A percentile compares a stretch with the other conserved stretches of the same genome.
phyloP scores from a whole-genome alignment of 1,284 basidiomycete genomes.

The Ceratobasidium sp. region DNA sequence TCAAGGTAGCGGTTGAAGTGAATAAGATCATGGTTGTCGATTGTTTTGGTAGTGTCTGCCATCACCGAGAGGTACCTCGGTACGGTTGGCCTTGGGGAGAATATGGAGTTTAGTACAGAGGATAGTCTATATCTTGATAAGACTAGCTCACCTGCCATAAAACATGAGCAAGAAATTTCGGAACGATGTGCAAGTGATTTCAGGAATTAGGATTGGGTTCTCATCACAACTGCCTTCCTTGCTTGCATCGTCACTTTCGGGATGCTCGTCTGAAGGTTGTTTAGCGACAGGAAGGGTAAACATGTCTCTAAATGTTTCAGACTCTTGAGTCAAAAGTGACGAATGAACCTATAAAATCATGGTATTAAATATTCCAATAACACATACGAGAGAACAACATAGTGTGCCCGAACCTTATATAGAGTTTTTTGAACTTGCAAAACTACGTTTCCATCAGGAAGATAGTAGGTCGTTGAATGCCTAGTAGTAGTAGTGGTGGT shows the following conservation, averaged over 20 bases:
- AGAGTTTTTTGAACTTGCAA: too few species aligned
- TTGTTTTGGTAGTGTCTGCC: neutral
- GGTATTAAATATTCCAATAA: too few species aligned
- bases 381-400: too few species aligned
- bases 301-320: too few species aligned
- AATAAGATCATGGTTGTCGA: neutral
- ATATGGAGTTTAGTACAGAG: neutral
- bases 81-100: conserved; percentile 24
- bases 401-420: too few species aligned
- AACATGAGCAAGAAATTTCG: conserved; percentile 30
- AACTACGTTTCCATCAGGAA: conserved; percentile 11
- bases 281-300: too few species aligned
- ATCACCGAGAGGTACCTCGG: conserved; percentile 22
- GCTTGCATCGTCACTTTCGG: neutral
- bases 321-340: too few species aligned
- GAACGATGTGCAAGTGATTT: conserved; percentile 26
- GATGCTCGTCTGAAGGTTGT: too few species aligned
- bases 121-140: too few species aligned
- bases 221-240: conserved; percentile 36
- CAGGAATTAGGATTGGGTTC: conserved; percentile 30
- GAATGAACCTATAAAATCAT: too few species aligned
- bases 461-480: conserved; percentile 17
- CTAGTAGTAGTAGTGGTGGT: too few species aligned
- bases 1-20: conserved; percentile 25
- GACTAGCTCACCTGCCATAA: conserved; percentile 26